A percentile compares a stretch with the other conserved stretches of the same genome.
phyloP scores from a whole-genome alignment of 208 protist genomes.

The Angomonas deanei region DNA sequence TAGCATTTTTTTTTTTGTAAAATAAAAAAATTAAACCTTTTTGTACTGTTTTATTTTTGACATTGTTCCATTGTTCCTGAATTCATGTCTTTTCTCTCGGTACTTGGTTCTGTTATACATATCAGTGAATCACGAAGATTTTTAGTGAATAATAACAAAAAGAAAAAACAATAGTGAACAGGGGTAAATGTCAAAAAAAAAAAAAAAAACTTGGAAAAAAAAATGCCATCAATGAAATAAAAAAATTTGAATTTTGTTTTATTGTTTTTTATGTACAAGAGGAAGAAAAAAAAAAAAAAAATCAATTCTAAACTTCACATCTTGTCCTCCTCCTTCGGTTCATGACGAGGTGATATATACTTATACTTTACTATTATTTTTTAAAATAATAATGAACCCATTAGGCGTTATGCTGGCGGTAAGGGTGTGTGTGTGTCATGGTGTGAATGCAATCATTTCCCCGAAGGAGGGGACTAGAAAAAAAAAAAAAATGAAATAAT shows the following conservation, averaged over 20 bases:
- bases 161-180: constrained; percentile 2
- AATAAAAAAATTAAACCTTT: constrained; percentile 5
- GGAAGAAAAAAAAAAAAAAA: too few species aligned
- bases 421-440: not conserved
- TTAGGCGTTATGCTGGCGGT: not conserved
- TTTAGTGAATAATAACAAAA: constrained; percentile 12
- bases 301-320: too few species aligned
- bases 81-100: not conserved
- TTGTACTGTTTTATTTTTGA: too few species aligned
- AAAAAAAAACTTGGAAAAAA: too few species aligned
- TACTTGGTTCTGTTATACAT: not conserved
- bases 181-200: too few species aligned
- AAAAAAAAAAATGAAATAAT: constrained; percentile 1
- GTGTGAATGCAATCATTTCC: not conserved
- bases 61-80: too few species aligned
- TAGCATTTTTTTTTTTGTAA: not conserved
- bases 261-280: too few species aligned
- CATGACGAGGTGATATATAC: not conserved
- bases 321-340: too few species aligned
- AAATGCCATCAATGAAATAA: too few species aligned
- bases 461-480: not conserved
- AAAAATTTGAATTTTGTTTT: too few species aligned
- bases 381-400: not conserved
- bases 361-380: not conserved
- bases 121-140: constrained; percentile 1